phyloP scores from a whole-genome alignment of 2,329 filamentous ascomycete species.

The Fusarium sp. region DNA sequence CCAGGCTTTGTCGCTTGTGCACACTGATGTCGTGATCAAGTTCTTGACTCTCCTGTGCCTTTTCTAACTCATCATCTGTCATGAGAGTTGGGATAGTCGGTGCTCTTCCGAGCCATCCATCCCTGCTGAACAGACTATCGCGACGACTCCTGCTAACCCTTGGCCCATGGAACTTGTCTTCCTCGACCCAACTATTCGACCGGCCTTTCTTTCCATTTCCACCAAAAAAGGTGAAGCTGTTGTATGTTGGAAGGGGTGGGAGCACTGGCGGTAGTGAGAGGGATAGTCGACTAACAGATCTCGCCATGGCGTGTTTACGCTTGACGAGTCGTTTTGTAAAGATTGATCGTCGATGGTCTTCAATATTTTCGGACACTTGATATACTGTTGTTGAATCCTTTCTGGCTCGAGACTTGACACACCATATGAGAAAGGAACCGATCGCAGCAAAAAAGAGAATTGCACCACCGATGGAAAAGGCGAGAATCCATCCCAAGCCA shows the following conservation, averaged over 20 bases:
- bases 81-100: constrained; percentile 55
- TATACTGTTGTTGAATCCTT: constrained; percentile 48
- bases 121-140: constrained; percentile 50
- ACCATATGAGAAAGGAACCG: constrained; percentile 59
- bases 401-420: constrained; percentile 46
- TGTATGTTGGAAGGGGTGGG: constrained; percentile 53
- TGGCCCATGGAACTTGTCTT: constrained; percentile 65
- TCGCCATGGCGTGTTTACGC: constrained; percentile 46
- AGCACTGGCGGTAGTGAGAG: constrained; percentile 50
- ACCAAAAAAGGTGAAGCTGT: constrained; percentile 49
- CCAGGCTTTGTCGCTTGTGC: constrained; percentile 37
- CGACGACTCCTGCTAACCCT: constrained; percentile 52
- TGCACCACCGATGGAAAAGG: constrained; percentile 63
- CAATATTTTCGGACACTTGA: constrained; percentile 44
- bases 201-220: constrained; percentile 46
- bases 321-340: constrained; percentile 51
- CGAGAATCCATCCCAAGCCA: constrained; percentile 57
- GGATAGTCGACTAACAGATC: constrained; percentile 51
- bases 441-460: constrained; percentile 59
- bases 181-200: constrained; percentile 62
- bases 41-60: constrained; percentile 29
- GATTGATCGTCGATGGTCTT: constrained; percentile 31
- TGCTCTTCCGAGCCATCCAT: constrained; percentile 52
- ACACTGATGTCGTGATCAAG: constrained; percentile 30
- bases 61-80: constrained; percentile 47